These are phyloP conservation scores for Grifola frondosa DNA, from an alignment of 1,284 basidiomycete genomes.

Conservation along the genomic window DNA sequence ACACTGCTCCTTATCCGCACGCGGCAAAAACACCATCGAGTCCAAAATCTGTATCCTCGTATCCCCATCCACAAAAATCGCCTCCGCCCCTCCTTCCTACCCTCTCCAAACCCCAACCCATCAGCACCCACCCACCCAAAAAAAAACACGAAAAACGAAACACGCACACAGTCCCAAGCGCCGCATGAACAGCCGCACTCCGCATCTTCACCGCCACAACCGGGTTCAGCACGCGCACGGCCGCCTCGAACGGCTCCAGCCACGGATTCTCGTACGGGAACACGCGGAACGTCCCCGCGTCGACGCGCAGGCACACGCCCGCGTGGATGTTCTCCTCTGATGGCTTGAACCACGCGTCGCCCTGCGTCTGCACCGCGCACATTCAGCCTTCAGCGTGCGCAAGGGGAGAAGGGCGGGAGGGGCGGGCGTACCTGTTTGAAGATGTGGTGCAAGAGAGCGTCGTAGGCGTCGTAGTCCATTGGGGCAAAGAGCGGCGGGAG, in stretches of 20 bases:
- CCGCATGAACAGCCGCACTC: slow-evolving; percentile 77
- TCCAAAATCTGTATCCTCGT: slow-evolving; percentile 70
- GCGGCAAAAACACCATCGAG: slow-evolving; percentile 58
- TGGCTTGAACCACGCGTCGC: slow-evolving; percentile 75
- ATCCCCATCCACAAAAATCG: slow-evolving; percentile 54
- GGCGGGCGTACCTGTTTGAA: slow-evolving; percentile 45
- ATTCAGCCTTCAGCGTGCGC: not conserved
- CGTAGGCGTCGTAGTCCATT: slow-evolving; percentile 75
- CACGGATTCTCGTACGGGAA: slow-evolving; percentile 65
- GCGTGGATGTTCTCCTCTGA: slow-evolving; percentile 68
- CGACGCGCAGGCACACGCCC: slow-evolving; percentile 66
- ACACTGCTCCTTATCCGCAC: slow-evolving; percentile 79
- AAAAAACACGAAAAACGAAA: not conserved
- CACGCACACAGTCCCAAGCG: slow-evolving; percentile 67
- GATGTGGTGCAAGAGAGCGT: slow-evolving; percentile 68
- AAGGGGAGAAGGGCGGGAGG: not conserved
- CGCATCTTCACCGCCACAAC: slow-evolving; percentile 80
- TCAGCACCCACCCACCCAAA: not conserved
- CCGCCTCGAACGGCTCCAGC: slow-evolving; percentile 70
- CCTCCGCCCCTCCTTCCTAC: slow-evolving; percentile 47
- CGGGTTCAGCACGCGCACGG: slow-evolving; percentile 74
- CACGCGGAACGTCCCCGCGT: slow-evolving; percentile 58
- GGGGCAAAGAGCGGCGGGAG: slow-evolving; percentile 9
- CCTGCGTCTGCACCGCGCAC: slow-evolving; percentile 49
- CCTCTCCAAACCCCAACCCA: slow-evolving; percentile 35